Conservation (phyloP, 345 rosid genomes). For the Hibiscus tridactylites region DNA sequence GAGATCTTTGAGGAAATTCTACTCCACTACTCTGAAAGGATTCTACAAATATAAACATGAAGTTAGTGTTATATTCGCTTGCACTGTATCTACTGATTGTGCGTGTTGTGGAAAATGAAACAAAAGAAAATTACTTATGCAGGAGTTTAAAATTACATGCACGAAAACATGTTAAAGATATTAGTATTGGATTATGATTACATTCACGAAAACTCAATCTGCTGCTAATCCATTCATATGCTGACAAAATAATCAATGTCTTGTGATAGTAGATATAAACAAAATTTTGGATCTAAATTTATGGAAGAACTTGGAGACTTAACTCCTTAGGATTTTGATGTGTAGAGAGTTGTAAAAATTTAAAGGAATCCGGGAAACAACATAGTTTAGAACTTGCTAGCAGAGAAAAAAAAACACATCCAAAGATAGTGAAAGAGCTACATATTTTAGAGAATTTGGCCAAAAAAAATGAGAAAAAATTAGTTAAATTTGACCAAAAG, state of each 20-base stretch:
- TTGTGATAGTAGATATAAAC: not conserved
- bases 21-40: constrained; percentile 67
- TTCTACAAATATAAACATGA: not conserved
- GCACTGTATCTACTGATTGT: not conserved
- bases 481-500: not conserved
- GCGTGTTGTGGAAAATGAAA: not conserved
- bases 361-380: not conserved
- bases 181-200: not conserved
- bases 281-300: not conserved
- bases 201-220: not conserved
- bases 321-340: too few relatives aligned
- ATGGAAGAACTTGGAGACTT: too few relatives aligned
- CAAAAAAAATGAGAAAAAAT: not conserved
- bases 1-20: constrained; percentile 61
- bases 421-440: too few relatives aligned
- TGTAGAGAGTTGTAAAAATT: too few relatives aligned
- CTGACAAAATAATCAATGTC: not conserved
- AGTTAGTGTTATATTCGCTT: not conserved
- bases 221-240: not conserved
- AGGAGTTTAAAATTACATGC: not conserved
- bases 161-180: not conserved
- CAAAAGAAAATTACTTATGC: not conserved
- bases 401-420: too few relatives aligned
- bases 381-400: not conserved
- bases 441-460: too few relatives aligned